Evolutionary conservation across 2,329 filamentous ascomycete species (phyloP), one percentile per base, ranked within the genome.

Genomic region (Botrytis sinoallii): DNA sequence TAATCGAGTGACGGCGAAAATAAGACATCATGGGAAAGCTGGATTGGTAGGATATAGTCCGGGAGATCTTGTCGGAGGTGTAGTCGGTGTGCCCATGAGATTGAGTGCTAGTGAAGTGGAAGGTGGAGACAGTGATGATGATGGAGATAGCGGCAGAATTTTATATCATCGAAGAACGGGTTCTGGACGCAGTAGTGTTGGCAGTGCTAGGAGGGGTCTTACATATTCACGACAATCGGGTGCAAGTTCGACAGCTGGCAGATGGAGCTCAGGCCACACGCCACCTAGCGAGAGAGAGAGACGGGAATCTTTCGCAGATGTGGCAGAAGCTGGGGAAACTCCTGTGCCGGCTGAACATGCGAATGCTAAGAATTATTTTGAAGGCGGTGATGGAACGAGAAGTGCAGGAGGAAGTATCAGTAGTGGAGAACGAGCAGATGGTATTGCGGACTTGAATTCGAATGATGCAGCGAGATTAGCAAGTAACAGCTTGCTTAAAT

Each of bases 81-180:
- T 91, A 1, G 89, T 91, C 59, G 94, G 94, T 72, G 95, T 98
- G 57, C 96, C 96, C 3, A 90, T 98, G 83, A 91, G 96, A 61
- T 86, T 99, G 75, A 97, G 93, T 81, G 95, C 96, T n/a, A 97
- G 93, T 69, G 96, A 99, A 82, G 93, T 98, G 22, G 94, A 97
- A 79, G 94, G 93, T 77, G 94, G 91, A 77, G 93, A 95, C 78
- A 93, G 91, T 80, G 93, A 94, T 70, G 92, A 93, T 61, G 92
- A 93, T 67, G 90, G 92, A 60, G 81, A 83, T 77, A 77, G 84
- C 81, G 76, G 76, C 29, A 84, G 48, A 81, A 82, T 69, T 80
- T 82, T 60, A 64, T 86, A 90, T 76, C 92, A 95, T 83, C 89
- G 89, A 75, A 86, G 92, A 76, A 92, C 89, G 35, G 91, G 92